Evolutionary conservation across 2,329 filamentous ascomycete species (phyloP), one percentile per base, ranked within the genome.

Genomic region (Didymella pinodella): DNA sequence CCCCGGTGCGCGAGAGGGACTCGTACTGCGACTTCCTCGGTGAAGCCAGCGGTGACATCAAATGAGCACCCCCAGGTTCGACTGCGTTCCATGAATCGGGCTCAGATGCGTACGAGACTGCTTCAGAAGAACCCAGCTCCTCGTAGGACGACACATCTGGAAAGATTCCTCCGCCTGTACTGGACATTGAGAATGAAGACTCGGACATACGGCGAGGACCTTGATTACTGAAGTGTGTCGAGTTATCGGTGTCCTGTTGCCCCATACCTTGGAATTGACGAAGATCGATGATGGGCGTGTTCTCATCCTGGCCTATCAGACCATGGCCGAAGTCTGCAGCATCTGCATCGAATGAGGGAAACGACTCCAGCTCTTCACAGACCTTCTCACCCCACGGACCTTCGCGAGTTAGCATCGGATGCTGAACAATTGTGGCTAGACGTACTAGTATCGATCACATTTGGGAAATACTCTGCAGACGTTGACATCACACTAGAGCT

Each of bases 141-240:
- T 92, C 89, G 71, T 89, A 91, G 4, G 87, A 87, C 48, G 87
- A 83, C 74, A 90, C 86, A 67, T 91, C 89, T 5, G 88, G 89
- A 41, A 90, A 79, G 22, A 82, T 83, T 22, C 87, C 77, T 32
- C 66, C 66, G 20, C 88, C 77, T 26, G 74, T 78, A 62, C 78
- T 90, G 16, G 89, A 91, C 78, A 91, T 84, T 38, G 88, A 90
- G 70, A 90, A 90, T 1, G 89, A 91, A 2, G 89, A 91, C 47
- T 88, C 88, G 20, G 89, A 91, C 81, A 90, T 85, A 61, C 88
- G 84, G 59, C 88, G 83, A 46, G 83, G 81, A 62, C 85, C 83
- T 45, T 83, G 75, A n/a, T 78, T 79, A 53, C 82, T 71, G 65
- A 73, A 77, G 12, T 61, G 66, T 18, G 68, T 61, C 55, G 70